Evolutionary conservation across 139 green algal genomes (phyloP).

Genomic region (Ostreobium quekettii): DNA sequence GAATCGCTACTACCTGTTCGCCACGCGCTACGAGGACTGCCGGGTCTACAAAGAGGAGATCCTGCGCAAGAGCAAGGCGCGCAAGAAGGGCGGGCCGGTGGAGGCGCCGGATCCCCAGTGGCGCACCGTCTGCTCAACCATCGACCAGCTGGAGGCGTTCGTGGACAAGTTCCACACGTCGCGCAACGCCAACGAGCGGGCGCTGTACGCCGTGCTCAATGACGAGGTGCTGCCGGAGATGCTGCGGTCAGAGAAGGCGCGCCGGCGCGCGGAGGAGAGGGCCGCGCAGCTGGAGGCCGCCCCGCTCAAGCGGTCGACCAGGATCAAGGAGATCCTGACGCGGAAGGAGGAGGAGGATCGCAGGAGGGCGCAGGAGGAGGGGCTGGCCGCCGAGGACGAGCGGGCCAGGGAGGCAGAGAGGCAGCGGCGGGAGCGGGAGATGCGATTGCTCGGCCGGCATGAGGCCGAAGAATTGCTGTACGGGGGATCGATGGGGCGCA

Average conservation of each 20-base stretch:
- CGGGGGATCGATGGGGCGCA: too few species aligned
- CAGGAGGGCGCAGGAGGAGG: too few species aligned
- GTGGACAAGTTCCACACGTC: conserved; percentile 21
- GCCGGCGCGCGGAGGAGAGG: conserved; percentile 25
- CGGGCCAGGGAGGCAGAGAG: not conserved
- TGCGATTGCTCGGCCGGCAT: not conserved
- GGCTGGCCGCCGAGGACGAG: conserved; percentile 9
- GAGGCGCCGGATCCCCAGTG: conserved; percentile 20
- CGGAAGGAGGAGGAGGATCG: conserved; percentile 41
- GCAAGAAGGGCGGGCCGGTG: not conserved
- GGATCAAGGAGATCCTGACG: conserved; percentile 26
- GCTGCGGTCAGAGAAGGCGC: conserved; percentile 20
- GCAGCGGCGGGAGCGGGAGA: not conserved
- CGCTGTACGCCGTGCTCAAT: conserved; percentile 22
- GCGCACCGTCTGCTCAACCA: conserved; percentile 32
- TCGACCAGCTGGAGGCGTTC: conserved; percentile 35
- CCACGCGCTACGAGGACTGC: conserved; percentile 32
- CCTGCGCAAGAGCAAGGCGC: conserved; percentile 12
- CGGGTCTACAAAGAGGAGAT: conserved; percentile 30
- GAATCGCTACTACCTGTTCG: conserved; percentile 32
- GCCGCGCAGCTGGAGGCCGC: conserved; percentile 25
- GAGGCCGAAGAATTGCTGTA: too few species aligned
- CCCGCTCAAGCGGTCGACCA: conserved; percentile 38
- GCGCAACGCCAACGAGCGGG: conserved; percentile 23
- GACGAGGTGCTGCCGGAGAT: conserved; percentile 36